phyloP scores from a whole-genome alignment of 2,329 filamentous ascomycete genomes.

The Drechslerella stenobrocha region DNA sequence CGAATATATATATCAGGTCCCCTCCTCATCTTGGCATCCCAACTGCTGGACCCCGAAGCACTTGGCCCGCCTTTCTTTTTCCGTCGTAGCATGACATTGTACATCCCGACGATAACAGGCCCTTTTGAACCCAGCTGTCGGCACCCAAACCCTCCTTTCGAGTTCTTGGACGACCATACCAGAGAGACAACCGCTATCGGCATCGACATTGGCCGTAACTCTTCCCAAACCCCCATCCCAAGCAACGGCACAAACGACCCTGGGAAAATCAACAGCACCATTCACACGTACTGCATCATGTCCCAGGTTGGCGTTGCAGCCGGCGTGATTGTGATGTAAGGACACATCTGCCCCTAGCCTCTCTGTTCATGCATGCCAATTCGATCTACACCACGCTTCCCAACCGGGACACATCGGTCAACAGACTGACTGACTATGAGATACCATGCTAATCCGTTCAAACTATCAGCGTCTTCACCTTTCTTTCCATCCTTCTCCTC shows the following conservation, averaged over 20 bases:
- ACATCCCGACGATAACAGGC: slow-evolving; percentile 42
- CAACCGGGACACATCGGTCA: too few species aligned
- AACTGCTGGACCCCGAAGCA: slow-evolving; percentile 11
- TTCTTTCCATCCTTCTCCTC: slow-evolving; percentile 38
- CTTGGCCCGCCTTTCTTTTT: slow-evolving; percentile 19
- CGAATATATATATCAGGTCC: slow-evolving; percentile 29
- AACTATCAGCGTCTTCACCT: slow-evolving; percentile 42
- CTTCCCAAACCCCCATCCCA: slow-evolving; percentile 2
- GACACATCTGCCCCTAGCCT: not conserved
- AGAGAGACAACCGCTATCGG: slow-evolving; percentile 36
- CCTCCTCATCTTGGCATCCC: slow-evolving; percentile 33
- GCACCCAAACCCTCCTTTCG: slow-evolving; percentile 36
- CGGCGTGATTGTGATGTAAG: slow-evolving; percentile 47
- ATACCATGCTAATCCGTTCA: too few species aligned
- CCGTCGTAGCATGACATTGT: slow-evolving; percentile 46
- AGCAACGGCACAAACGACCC: slow-evolving; percentile 10
- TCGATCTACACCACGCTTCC: slow-evolving; percentile 5
- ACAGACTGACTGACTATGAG: too few species aligned
- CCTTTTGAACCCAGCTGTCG: slow-evolving; percentile 44
- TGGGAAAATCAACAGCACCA: slow-evolving; percentile 28
- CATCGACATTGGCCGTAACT: slow-evolving; percentile 44
- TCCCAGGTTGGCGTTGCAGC: slow-evolving; percentile 48
- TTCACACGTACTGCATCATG: slow-evolving; percentile 48
- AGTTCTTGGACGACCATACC: slow-evolving; percentile 43
- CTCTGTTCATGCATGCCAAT: not conserved